Evolutionary conservation across 805 yeast species (phyloP).

Genomic region (Starmerella scarabaei): DNA sequence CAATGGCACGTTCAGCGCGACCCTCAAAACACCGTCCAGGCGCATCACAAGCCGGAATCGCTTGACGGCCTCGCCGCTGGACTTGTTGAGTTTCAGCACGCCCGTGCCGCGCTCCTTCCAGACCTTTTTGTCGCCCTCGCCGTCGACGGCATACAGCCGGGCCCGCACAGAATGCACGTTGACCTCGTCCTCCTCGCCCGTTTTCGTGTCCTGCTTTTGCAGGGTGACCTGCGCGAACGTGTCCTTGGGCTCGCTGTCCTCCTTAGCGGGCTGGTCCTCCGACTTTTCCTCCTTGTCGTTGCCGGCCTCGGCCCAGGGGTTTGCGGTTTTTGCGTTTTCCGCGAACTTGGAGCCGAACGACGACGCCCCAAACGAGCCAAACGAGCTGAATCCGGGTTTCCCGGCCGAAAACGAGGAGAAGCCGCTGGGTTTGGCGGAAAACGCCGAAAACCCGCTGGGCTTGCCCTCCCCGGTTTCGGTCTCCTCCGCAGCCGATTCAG

Average conservation of each 20-base stretch:
- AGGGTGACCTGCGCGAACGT: constrained; percentile 27
- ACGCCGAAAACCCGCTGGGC: too few species aligned
- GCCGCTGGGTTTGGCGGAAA: too few species aligned
- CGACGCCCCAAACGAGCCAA: not conserved
- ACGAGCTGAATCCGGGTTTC: not conserved
- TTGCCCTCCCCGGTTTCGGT: too few species aligned
- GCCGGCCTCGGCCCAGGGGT: constrained; percentile 41
- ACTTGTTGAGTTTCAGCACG: constrained; percentile 59
- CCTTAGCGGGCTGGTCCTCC: not conserved
- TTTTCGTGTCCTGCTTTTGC: constrained; percentile 35
- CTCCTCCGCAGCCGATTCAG: not conserved
- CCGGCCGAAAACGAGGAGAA: too few species aligned
- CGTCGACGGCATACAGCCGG: constrained; percentile 50
- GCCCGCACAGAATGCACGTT: constrained; percentile 58
- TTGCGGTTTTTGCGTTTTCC: not conserved
- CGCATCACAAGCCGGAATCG: constrained; percentile 76
- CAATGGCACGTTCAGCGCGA: constrained; percentile 65
- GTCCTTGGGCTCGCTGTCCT: constrained; percentile 19
- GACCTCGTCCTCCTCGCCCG: constrained; percentile 85
- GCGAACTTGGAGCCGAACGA: not conserved
- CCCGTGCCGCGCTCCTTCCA: constrained; percentile 98
- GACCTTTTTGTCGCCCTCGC: constrained; percentile 61
- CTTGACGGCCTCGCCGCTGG: constrained; percentile 21
- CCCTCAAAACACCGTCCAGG: constrained; percentile 71
- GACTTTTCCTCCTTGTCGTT: constrained; percentile 5